phyloP scores from a whole-genome alignment of 2,329 filamentous ascomycete genomes.

The Periconia sp. region DNA sequence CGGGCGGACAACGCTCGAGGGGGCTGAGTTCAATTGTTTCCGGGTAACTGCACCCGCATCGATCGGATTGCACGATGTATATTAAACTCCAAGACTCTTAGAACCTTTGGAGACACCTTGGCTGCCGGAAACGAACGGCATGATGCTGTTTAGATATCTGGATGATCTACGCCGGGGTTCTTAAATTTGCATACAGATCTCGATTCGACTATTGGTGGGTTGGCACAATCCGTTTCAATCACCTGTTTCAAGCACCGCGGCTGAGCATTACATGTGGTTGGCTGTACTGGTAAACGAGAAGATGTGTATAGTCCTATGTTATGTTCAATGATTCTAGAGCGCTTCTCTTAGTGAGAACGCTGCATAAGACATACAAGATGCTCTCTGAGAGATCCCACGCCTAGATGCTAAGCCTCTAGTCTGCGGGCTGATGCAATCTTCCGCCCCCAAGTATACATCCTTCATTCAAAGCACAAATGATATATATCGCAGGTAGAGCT shows the following conservation, averaged over 20 bases:
- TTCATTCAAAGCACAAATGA: neutral
- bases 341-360: neutral
- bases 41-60: neutral
- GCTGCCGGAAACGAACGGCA: neutral
- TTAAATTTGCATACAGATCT: neutral
- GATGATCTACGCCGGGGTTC: neutral
- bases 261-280: neutral
- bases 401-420: neutral
- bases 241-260: neutral
- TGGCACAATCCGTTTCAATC: neutral
- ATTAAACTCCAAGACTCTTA: no score
- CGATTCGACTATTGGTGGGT: neutral
- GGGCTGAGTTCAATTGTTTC: neutral
- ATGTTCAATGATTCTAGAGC: neutral
- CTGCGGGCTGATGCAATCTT: neutral
- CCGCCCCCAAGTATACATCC: neutral
- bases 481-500: neutral
- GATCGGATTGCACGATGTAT: neutral
- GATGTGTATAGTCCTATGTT: neutral
- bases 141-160: neutral
- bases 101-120: neutral
- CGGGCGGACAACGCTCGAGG: neutral
- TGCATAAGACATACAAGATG: neutral
- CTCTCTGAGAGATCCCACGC: neutral
- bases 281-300: neutral